A percentile compares a stretch with the other conserved stretches of the same genome.
Conservation (phyloP, 2,329 filamentous ascomycete genomes). For the Calonectria naviculata region DNA sequence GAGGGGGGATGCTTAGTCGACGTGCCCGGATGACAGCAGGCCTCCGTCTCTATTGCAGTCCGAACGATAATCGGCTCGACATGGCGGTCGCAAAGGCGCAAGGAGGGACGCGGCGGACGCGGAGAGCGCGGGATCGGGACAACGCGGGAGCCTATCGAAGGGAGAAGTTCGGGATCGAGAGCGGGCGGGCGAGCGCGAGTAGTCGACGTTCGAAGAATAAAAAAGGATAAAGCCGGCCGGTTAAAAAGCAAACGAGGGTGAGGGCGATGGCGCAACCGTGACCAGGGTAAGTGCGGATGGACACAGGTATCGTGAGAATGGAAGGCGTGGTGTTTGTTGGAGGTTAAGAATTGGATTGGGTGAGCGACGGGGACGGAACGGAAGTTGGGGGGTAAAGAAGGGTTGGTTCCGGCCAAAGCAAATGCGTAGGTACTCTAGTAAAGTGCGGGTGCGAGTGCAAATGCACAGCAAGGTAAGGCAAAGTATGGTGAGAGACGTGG, state of each 20-base stretch:
- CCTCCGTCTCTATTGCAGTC: conserved; percentile 49
- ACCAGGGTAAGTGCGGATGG: conserved; percentile 17
- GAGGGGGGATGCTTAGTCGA: conserved; percentile 38
- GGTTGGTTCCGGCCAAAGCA: conserved; percentile 35
- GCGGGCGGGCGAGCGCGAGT: conserved; percentile 7
- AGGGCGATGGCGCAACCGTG: conserved; percentile 12
- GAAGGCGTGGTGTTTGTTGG: conserved; percentile 38
- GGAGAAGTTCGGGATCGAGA: conserved; percentile 2
- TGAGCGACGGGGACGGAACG: conserved; percentile 32
- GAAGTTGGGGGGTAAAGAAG: conserved; percentile 36
- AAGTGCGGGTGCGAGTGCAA: conserved; percentile 25
- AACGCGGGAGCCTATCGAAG: conserved; percentile 15
- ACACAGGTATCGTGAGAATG: conserved; percentile 35
- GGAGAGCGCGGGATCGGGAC: conserved; percentile 29
- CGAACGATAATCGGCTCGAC: conserved; percentile 41
- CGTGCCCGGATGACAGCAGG: conserved; percentile 41
- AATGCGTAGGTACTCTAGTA: background rate
- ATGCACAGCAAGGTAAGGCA: conserved; percentile 28
- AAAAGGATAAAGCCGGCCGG: background rate
- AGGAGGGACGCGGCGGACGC: conserved; percentile 21
- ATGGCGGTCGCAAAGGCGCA: conserved; percentile 40
- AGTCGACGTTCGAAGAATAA: conserved; percentile 3
- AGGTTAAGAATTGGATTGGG: conserved; percentile 28
- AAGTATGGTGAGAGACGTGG: conserved; percentile 18
- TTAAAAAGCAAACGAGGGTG: conserved; percentile 12